phyloP scores from a whole-genome alignment of 1,139 yeast genomes.

The Kluyveromyces marxianus region DNA sequence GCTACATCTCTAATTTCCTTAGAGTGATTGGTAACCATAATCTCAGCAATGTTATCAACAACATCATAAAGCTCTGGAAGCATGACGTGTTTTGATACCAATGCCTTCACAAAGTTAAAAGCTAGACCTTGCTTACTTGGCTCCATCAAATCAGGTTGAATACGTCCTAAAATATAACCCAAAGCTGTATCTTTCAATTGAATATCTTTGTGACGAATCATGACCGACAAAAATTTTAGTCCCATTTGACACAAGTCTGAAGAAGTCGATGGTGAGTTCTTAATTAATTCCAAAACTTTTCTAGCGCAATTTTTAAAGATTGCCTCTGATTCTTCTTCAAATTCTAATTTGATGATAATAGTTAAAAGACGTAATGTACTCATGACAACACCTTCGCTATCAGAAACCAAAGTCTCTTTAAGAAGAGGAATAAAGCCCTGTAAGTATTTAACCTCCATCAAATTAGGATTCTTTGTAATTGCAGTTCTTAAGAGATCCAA shows the following conservation, averaged over 20 bases:
- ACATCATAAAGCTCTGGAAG: conserved; percentile 87
- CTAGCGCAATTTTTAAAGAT: conserved; percentile 53
- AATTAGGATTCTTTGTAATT: conserved; percentile 49
- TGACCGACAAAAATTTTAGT: conserved; percentile 63
- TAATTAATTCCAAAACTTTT: conserved; percentile 57
- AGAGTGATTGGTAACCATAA: conserved; percentile 87
- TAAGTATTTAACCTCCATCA: conserved; percentile 54
- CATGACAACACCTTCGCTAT: conserved; percentile 67
- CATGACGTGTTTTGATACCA: conserved; percentile 64
- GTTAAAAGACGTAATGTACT: conserved; percentile 61
- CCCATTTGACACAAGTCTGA: conserved; percentile 79
- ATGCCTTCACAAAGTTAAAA: conserved; percentile 70
- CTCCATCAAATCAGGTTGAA: conserved; percentile 85
- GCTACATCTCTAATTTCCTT: conserved; percentile 80
- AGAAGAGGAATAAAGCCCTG: conserved; percentile 71
- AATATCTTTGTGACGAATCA: conserved; percentile 64
- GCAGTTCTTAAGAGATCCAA: conserved; percentile 73
- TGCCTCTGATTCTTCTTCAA: conserved; percentile 47
- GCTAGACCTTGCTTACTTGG: conserved; percentile 87
- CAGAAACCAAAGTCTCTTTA: conserved; percentile 50
- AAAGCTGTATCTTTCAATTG: conserved; percentile 64
- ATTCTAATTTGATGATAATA: conserved; percentile 53
- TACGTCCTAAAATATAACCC: conserved; percentile 64
- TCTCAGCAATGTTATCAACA: conserved; percentile 71
- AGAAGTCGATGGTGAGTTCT: conserved; percentile 71